Evolutionary conservation across 495 filamentous ascomycete species (phyloP), one percentile per base, ranked within the genome.

Genomic region (Hypoxylon rickii): DNA sequence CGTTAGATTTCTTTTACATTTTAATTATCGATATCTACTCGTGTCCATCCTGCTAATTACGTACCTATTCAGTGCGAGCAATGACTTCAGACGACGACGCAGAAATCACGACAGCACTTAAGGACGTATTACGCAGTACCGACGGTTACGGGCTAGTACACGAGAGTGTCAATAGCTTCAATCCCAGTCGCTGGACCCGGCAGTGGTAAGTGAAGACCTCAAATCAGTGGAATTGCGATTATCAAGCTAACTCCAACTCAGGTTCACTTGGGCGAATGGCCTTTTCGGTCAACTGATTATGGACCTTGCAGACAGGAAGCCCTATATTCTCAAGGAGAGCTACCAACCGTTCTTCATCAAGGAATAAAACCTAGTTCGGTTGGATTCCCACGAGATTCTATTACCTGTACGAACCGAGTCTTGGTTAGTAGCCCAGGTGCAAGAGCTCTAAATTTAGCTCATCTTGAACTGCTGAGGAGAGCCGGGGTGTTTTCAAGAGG

Each of bases 241-340:
- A 10, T 20, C 44, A n/a, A 7, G 18, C 60, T 69, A 52, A 71
- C 49, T n/a, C 20, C 12, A 33, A 7, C 33, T 12, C 26, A 82
- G 81, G 81, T 87, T 87, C 54, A 83, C 82, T 0, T 87, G 85
- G 85, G 84, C 83, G 7, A 87, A 88, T 61, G 84, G 85, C 12
- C 70, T 88, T 44, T 87, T 88, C 66, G 85, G 84, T 11, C 79
- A 86, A 65, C 79, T 83, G 75, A 78, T 89, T 31, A 64, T 87
- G 44, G 80, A 86, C 61, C 58, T 89, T 37, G 62, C 74, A 21
- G 44, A 59, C 7, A 73, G 74, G 43, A 78, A 73, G 50, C 72
- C 72, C 13, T 36, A 69, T 3, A 55, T 78, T 17, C 41, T 78
- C 17, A 47, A 63, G 45, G 40, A 67, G 57, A 74, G 66, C 19